These are phyloP conservation scores for Clathrospora elynae DNA, from an alignment of 2,329 filamentous ascomycete species.

Conservation along the genomic window DNA sequence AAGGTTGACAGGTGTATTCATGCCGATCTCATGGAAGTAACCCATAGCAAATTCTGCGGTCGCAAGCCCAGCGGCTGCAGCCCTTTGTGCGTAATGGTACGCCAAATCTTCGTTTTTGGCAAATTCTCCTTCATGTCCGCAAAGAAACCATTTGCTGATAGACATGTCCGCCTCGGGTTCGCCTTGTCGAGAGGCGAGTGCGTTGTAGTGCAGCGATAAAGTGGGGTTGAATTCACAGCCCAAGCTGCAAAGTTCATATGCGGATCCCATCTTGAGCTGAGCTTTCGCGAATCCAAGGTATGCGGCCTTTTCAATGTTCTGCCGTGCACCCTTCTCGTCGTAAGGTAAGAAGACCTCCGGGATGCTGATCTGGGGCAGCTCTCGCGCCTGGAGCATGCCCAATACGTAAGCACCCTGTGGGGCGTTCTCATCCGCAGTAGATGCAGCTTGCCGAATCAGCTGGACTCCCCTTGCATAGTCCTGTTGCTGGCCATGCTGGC, in stretches of 20 bases:
- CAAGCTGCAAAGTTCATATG: constrained; percentile 91
- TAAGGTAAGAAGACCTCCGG: constrained; percentile 73
- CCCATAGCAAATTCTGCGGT: constrained; percentile 97
- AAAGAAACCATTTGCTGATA: constrained; percentile 98
- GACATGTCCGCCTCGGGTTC: constrained; percentile 93
- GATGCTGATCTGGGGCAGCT: constrained; percentile 86
- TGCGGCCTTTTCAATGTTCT: constrained; percentile 95
- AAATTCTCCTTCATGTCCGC: constrained; percentile 89
- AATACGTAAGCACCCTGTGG: constrained; percentile 95
- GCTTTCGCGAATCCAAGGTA: constrained; percentile 96
- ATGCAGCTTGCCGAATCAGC: constrained; percentile 80
- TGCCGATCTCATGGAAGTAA: constrained; percentile 97
- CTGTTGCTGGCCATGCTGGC: constrained; percentile 87
- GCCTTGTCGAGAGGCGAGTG: constrained; percentile 86
- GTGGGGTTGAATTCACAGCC: constrained; percentile 94
- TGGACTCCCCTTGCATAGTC: constrained; percentile 79
- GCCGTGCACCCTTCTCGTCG: constrained; percentile 73
- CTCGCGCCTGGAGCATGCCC: constrained; percentile 89
- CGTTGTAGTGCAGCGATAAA: constrained; percentile 93
- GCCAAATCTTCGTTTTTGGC: constrained; percentile 95
- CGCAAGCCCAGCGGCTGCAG: constrained; percentile 77
- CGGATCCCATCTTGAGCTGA: constrained; percentile 95
- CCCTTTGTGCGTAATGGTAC: constrained; percentile 86
- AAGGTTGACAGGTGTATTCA: constrained; percentile 83
- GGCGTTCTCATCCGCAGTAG: constrained; percentile 91